These are phyloP conservation scores for Phytophthora pini DNA, from an alignment of 352 stramenopile genomes.

Conservation along the genomic window DNA sequence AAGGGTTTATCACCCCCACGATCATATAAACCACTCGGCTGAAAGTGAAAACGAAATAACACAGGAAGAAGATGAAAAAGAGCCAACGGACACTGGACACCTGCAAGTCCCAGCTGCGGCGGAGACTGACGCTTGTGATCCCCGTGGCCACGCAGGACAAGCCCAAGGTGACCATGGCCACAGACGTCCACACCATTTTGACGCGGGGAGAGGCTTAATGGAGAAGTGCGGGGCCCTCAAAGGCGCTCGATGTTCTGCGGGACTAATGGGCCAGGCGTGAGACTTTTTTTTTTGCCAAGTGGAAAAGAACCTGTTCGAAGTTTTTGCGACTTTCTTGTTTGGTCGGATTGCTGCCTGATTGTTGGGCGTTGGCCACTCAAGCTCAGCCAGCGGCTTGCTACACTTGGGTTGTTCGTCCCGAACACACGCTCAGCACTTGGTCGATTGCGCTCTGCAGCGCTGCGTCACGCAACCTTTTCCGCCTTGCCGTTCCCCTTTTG, in stretches of 20 bases:
- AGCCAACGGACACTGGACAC: constrained; percentile 66
- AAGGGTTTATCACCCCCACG: constrained; percentile 31
- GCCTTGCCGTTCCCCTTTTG: background rate
- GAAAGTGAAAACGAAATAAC: constrained; percentile 42
- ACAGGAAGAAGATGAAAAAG: constrained; percentile 66
- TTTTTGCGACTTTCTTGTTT: constrained; percentile 21
- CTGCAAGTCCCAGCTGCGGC: constrained; percentile 53
- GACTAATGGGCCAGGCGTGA: constrained; percentile 13
- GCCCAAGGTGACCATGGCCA: constrained; percentile 37
- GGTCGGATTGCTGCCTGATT: constrained; percentile 11
- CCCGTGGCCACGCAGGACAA: constrained; percentile 48
- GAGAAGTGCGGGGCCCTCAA: background rate
- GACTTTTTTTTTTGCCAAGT: constrained; percentile 10
- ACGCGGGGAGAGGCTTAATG: background rate
- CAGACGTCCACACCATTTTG: constrained; percentile 36
- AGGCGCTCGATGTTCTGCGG: background rate
- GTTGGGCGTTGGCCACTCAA: background rate
- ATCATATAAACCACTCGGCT: constrained; percentile 48
- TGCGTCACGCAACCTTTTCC: constrained; percentile 4
- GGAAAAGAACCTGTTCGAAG: constrained; percentile 23
- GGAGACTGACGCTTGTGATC: constrained; percentile 47
- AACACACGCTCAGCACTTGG: background rate
- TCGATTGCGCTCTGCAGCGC: background rate
- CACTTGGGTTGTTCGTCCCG: background rate
- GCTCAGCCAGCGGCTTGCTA: background rate